phyloP scores from a whole-genome alignment of 768 basidiomycete genomes.

The Phallus indusiatus region DNA sequence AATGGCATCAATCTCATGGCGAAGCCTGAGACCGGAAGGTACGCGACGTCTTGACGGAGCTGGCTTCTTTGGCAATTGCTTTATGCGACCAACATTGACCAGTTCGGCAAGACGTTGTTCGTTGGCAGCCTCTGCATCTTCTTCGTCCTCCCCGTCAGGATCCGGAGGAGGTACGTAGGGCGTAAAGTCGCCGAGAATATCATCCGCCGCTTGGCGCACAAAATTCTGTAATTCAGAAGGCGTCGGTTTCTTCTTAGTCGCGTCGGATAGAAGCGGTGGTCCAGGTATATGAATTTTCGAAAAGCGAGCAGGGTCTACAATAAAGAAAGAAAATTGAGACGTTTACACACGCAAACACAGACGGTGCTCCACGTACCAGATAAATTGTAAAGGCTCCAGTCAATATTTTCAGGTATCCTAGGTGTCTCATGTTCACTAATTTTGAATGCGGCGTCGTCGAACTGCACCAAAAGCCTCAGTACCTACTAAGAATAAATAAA shows the following conservation, averaged over 20 bases:
- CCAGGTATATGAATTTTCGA: constrained; percentile 6
- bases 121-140: constrained; percentile 5
- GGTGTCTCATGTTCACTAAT: constrained; percentile 37
- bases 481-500: not conserved
- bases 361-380: constrained; percentile 34
- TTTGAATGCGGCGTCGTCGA: constrained; percentile 24
- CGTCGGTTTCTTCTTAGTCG: not conserved
- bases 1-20: not conserved
- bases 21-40: not conserved
- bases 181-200: constrained; percentile 1
- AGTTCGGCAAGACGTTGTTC: constrained; percentile 8
- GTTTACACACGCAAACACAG: not conserved
- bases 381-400: constrained; percentile 53
- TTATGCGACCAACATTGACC: not conserved
- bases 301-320: constrained; percentile 47
- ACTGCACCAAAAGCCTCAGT: constrained; percentile 17
- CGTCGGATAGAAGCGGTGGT: not conserved
- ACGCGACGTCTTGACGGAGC: not conserved
- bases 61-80: not conserved
- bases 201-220: constrained; percentile 1
- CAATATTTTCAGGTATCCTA: constrained; percentile 37
- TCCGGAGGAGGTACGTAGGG: not conserved
- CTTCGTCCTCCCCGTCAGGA: not conserved
- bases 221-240: constrained; percentile 22
- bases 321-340: not conserved